Evolutionary conservation across 768 basidiomycete genomes (phyloP), one percentile per base, ranked within the genome.

Genomic region (Lactarius hatsudake): DNA sequence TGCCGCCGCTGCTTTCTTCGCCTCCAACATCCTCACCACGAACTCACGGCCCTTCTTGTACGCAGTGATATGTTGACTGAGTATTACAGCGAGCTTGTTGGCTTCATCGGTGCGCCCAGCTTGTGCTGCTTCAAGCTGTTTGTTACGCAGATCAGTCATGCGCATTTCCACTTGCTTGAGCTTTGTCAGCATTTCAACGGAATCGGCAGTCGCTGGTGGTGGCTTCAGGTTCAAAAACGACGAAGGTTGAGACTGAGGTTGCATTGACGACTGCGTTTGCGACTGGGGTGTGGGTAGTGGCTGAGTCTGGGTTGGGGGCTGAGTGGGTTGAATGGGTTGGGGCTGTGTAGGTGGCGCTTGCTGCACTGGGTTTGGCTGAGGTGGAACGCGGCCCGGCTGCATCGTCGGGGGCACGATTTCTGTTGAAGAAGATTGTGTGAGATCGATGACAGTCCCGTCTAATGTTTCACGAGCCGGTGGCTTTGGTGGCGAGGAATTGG

Each of bases 401-500:
- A 55, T 26, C 30, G 38, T 32, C 38, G 62, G 34, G 23, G 62
- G 53, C 2, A 53, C 62, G 42, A 64, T 23, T 18, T 68, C 67
- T 48, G 67, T 42, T 9, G 48, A 10, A 18, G 62, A 63, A 1
- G 23, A 23, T 48, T 68, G 62, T 6, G 67, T 68, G 48, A 68
- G 67, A 36, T 68, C 67, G 23, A 68, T 68, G 34, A 67, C 15
- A 6, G 62, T 38, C 13, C 42, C 43, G 10, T 64, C 59, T 17
- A 28, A 30, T 5, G 58, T 40, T 38, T 63, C 62, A 26, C 66
- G 66, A 15, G 62, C 2, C 23, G 58, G 32, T 10, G 62, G 67
- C 38, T 64, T 68, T 26, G 62, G 67, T 54, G 67, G 67, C 26
- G 67, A 68, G 15, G 59, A 55, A 36, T 28, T 55, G 9, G 51